Base-by-base conservation (phyloP, 495 filamentous ascomycete genomes). In the Hyphodiscus hymeniophilus region DNA sequence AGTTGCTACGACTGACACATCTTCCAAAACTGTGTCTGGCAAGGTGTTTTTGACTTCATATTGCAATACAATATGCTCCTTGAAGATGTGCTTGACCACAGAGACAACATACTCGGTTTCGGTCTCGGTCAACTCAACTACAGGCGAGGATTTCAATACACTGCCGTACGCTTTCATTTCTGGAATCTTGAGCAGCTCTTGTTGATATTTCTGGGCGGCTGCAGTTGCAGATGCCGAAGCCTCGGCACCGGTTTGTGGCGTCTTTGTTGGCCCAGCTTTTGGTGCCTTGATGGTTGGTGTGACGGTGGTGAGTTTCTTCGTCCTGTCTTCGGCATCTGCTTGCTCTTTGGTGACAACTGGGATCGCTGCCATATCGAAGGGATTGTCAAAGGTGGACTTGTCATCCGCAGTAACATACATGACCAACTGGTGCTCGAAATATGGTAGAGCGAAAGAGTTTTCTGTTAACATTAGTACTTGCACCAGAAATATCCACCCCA, bases 21-120 rank as follows among this genome's bases (percentile, higher is more conserved):
- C 89, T 57, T 92, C 83, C 32, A 99, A 71, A 38, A 97, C 76
- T 36, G 86, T 91, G 47, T 89, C 88, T 2, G 85, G 80, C 13
- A 99, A 77, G 3, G 94, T 99, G 69, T 99, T 99, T 72, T 95
- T 96, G 64, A 99, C 80, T 58, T 96, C 87, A 67, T 94, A 97
- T 64, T 99, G 94, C 42, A 99, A 68, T 12, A 99, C 94, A 53
- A 97, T 75, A 58, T 97, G 85, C 61, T 95, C 87, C 65, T 90
- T 91, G 80, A 95, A 97, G 58, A 97, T 84, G 57, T 99, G 94
- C 70, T 97, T 99, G 66, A 96, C 75, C 8, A 87, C 87, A 15
- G 75, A 76, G 32, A 97, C 94, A 38, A 96, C 89, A 56, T 99
- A 99, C 67, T 99, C 92, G 13, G 92, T 96, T 65, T 97, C 92